Percentiles rank a stretch among this genome's conserved stretches.
These are phyloP conservation scores for Coniferiporia sulphurascens DNA, from an alignment of 1,284 basidiomycete genomes.

Conservation along the genomic window DNA sequence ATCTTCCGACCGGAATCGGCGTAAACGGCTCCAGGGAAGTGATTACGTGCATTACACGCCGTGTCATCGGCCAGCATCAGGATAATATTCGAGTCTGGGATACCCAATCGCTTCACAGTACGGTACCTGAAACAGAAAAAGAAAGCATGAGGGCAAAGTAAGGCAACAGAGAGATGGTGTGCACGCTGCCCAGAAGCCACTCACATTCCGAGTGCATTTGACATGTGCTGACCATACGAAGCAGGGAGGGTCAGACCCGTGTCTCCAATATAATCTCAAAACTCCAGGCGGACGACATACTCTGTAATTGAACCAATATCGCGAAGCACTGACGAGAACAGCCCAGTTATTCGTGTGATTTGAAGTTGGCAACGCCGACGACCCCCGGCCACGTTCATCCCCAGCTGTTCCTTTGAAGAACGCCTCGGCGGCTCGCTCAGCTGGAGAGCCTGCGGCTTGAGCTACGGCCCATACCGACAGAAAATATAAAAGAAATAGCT, in stretches of 20 bases:
- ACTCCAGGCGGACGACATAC: slow-evolving; percentile 43
- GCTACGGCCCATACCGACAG: background rate
- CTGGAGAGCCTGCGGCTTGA: background rate
- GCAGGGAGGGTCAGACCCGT: background rate
- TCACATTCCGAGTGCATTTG: slow-evolving; percentile 94
- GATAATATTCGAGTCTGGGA: slow-evolving; percentile 97
- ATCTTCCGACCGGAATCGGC: slow-evolving; percentile 73
- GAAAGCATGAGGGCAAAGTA: background rate
- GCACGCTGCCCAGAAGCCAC: slow-evolving; percentile 21
- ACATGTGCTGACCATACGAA: slow-evolving; percentile 75
- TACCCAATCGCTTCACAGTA: slow-evolving; percentile 95
- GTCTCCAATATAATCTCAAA: background rate
- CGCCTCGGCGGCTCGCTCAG: background rate
- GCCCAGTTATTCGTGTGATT: slow-evolving; percentile 98
- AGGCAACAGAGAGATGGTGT: background rate
- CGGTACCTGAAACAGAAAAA: slow-evolving; percentile 68
- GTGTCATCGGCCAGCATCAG: slow-evolving; percentile 98
- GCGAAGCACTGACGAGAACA: slow-evolving; percentile 88
- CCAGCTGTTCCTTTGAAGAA: background rate
- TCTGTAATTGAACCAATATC: slow-evolving; percentile 99
- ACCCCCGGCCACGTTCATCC: background rate
- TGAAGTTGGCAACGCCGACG: background rate
- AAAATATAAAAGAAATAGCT: background rate
- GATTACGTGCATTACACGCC: slow-evolving; percentile 91
- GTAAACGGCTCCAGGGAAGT: slow-evolving; percentile 89